These are phyloP conservation scores for Suillus lakei DNA, from an alignment of 768 basidiomycete species.

Conservation along the genomic window DNA sequence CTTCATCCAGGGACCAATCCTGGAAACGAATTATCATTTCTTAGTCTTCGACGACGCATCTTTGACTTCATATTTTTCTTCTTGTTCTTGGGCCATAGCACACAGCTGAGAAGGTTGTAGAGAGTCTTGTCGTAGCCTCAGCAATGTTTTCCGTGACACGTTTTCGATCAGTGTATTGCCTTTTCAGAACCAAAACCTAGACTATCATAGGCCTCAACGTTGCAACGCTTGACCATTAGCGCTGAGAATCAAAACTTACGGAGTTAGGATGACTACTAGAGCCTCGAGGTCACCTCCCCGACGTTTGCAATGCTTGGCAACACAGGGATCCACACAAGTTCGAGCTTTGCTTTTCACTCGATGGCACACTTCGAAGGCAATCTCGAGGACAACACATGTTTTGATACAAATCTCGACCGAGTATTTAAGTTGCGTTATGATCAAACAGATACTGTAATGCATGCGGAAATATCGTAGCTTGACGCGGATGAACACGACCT, in stretches of 20 bases:
- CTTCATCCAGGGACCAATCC: constrained; percentile 4
- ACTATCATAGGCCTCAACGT: not conserved
- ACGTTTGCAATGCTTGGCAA: not conserved
- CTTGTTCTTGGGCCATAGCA: not conserved
- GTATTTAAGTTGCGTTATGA: constrained; percentile 9
- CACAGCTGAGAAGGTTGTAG: not conserved
- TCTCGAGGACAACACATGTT: not conserved
- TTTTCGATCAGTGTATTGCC: not conserved
- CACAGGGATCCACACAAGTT: not conserved
- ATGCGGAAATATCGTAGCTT: constrained; percentile 7
- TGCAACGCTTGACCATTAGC: not conserved
- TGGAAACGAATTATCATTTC: constrained; percentile 3
- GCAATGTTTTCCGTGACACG: not conserved
- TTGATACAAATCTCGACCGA: constrained; percentile 7
- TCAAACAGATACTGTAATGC: constrained; percentile 7
- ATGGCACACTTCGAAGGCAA: not conserved
- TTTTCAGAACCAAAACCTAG: constrained; percentile 2
- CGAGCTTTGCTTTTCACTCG: not conserved
- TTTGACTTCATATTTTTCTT: not conserved
- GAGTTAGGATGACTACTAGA: not conserved
- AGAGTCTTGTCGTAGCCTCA: not conserved
- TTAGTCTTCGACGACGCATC: not conserved
- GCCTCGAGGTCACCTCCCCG: not conserved
- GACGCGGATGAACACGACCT: constrained; percentile 4
- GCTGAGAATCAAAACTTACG: not conserved